Conservation (phyloP, 768 basidiomycete species). For the Boletellus sp. region DNA sequence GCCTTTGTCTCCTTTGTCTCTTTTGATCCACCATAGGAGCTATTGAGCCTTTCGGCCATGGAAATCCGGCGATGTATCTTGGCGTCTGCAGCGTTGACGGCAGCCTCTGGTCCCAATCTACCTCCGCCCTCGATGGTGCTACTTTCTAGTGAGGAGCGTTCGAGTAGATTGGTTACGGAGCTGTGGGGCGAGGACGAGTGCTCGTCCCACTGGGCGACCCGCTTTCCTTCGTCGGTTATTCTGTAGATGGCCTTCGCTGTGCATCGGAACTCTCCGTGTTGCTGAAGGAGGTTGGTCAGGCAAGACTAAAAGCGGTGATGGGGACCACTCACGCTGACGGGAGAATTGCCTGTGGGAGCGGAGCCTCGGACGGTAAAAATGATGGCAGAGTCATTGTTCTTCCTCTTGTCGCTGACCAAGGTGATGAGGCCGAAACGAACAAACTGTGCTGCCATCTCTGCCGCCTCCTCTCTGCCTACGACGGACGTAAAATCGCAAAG, state of each 20-base stretch:
- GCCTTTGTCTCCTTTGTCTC: conserved; percentile 45
- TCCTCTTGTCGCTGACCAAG: conserved; percentile 87
- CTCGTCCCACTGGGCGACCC: conserved; percentile 81
- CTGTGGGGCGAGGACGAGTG: conserved; percentile 54
- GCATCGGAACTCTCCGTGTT: conserved; percentile 94
- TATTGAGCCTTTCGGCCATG: conserved; percentile 68
- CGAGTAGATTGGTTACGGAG: conserved; percentile 60
- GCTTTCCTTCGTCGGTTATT: conserved; percentile 87
- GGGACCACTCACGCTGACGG: conserved; percentile 56
- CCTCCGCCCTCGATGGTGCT: conserved; percentile 21
- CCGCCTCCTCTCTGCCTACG: conserved; percentile 92
- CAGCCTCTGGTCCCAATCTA: conserved; percentile 25
- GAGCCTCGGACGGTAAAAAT: conserved; percentile 89
- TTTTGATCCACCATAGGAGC: conserved; percentile 43
- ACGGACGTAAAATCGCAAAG: conserved; percentile 96
- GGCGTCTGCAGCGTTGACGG: conserved; percentile 40
- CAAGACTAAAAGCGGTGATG: background rate
- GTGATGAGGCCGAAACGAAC: conserved; percentile 90
- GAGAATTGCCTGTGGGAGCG: conserved; percentile 69
- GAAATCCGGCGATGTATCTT: conserved; percentile 79
- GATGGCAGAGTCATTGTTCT: conserved; percentile 88
- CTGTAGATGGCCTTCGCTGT: conserved; percentile 94
- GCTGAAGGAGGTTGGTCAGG: conserved; percentile 41
- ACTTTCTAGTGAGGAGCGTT: conserved; percentile 59
- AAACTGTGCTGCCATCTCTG: conserved; percentile 97